Evolutionary conservation across 345 rosid genomes (phyloP), one percentile per base, ranked within the genome.

Genomic region (Eucalyptus albens): DNA sequence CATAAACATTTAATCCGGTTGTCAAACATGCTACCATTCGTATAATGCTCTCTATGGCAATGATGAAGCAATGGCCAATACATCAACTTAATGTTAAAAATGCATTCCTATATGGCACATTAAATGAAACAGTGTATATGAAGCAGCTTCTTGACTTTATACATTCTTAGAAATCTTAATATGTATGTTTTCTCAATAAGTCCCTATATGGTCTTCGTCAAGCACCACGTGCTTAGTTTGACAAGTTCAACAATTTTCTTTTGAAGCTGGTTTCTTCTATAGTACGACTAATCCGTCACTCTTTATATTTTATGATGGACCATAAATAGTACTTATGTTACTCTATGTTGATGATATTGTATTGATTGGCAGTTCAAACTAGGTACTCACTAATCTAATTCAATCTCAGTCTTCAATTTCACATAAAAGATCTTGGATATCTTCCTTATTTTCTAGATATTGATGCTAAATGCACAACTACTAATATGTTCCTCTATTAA

Each of bases 321-420:
- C 16, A 47, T 0, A n/a, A 13, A 31, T 1, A 29, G 0, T 50
- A 12, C 31, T 29, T 9, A 0, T 88, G 0, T 51, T 88, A 9
- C 42, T 88, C 3, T 88, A 88, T 67, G 86, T 88, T 10, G 60
- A 88, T 88, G 86, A 88, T 22, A 60, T 87, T 14, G 1, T 87
- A 3, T 10, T 87, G 5, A 45, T 1, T 33, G 26, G 88, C 2
- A 51, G 2, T n/a, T 60, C 11, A 17, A 1, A 6, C 8, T 1
- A 62, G 5, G 2, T 29, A 6, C n/a, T 88, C 6, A 3, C 40
- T 7, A 4, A 33, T 6, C 15, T 88, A 1, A 16, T 88, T 27
- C 40, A 53, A 2, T 12, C 8, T 55, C 1, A 9, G 12, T 21
- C 60, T 55, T 55, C 60, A 55, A 4, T 55, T 55, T 55, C 5